Evolutionary conservation across 1,284 basidiomycete species (phyloP).

Genomic region (Farysia itapuensis): DNA sequence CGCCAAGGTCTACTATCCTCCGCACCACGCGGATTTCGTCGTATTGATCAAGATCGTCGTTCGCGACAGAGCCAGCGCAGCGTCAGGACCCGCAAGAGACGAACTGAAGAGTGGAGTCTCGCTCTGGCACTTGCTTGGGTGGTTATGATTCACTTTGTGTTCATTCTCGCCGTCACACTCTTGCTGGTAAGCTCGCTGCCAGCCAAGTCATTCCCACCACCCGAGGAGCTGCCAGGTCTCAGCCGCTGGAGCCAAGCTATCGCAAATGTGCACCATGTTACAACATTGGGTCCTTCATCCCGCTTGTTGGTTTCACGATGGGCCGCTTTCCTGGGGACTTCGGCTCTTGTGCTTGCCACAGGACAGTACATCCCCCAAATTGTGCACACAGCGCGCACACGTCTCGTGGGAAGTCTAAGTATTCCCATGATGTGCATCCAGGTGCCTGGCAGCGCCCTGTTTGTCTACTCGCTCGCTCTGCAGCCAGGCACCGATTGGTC

Average conservation of each 20-base stretch:
- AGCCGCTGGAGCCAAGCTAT: constrained; percentile 9
- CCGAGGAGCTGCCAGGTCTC: constrained; percentile 23
- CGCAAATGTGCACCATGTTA: constrained; percentile 1
- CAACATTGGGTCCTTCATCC: constrained; percentile 33
- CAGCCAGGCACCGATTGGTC: constrained; percentile 52
- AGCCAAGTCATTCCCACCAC: constrained; percentile 20
- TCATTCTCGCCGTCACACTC: constrained; percentile 18
- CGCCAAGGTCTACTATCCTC: constrained; percentile 7
- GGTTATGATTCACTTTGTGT: constrained; percentile 69
- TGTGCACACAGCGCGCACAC: constrained; percentile 72
- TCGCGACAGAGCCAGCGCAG: constrained; percentile 9
- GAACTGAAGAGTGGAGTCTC: constrained; percentile 72
- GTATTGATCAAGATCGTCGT: constrained; percentile 25
- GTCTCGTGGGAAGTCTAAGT: constrained; percentile 85
- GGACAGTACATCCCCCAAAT: constrained; percentile 89
- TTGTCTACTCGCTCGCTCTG: constrained; percentile 70
- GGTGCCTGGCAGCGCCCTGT: constrained; percentile 83
- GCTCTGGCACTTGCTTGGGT: constrained; percentile 75
- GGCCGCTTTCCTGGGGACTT: constrained; percentile 85
- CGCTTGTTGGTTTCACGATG: constrained; percentile 63
- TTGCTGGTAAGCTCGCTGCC: constrained; percentile 18
- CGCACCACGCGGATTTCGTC: constrained; percentile 25
- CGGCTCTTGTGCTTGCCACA: constrained; percentile 74
- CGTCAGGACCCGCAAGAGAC: constrained; percentile 30
- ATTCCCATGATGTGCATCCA: constrained; percentile 94